These are phyloP conservation scores for Epichloe uncinata DNA, from an alignment of 2,329 filamentous ascomycete genomes.

Conservation along the genomic window DNA sequence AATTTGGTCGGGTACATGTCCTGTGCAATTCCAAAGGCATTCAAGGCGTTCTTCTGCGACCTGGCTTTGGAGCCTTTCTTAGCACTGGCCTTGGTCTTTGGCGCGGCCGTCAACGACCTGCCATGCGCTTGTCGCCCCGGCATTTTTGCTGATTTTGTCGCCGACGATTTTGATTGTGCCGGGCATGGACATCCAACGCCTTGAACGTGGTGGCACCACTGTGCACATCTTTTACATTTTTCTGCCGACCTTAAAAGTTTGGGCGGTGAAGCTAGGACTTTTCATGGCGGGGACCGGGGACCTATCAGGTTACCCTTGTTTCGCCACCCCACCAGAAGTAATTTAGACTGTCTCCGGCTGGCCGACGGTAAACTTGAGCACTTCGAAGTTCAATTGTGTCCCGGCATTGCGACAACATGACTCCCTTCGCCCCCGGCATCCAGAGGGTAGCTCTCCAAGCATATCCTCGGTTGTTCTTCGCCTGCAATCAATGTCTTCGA, in stretches of 20 bases:
- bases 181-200: not conserved
- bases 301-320: constrained; percentile 14
- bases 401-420: constrained; percentile 19
- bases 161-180: not conserved
- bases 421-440: constrained; percentile 28
- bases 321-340: not conserved
- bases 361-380: not conserved
- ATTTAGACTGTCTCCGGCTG: not conserved
- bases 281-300: constrained; percentile 16
- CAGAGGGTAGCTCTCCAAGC: constrained; percentile 27
- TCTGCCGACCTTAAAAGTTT: constrained; percentile 18
- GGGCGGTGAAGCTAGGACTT: constrained; percentile 17
- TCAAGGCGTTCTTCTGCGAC: constrained; percentile 36
- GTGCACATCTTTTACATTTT: constrained; percentile 11
- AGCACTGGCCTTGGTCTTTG: constrained; percentile 18
- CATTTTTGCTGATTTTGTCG: constrained; percentile 25
- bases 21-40: constrained; percentile 44
- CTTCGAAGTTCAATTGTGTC: not conserved
- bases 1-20: constrained; percentile 35
- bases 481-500: constrained; percentile 37
- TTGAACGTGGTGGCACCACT: not conserved
- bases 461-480: constrained; percentile 26
- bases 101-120: constrained; percentile 30
- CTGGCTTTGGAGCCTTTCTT: constrained; percentile 34
- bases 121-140: constrained; percentile 47